Percentiles rank a stretch among this genome's conserved stretches.
phyloP scores from a whole-genome alignment of 2,329 filamentous ascomycete genomes.

The Hyphodiscus sp. region DNA sequence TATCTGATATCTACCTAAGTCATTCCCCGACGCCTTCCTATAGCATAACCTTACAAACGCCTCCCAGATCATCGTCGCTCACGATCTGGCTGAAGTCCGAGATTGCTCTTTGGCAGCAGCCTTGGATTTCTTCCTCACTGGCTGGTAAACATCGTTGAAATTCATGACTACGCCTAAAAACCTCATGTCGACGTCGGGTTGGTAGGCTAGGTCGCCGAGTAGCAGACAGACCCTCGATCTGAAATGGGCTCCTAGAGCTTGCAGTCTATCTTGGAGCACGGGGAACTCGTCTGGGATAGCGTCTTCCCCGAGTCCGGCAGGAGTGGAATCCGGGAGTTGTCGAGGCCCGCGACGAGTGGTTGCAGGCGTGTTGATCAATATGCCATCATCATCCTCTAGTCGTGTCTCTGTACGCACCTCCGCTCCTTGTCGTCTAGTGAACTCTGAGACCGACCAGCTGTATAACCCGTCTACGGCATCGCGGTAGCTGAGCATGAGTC shows the following conservation, averaged over 20 bases:
- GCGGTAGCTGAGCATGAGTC: constrained; percentile 89
- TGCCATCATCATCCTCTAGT: constrained; percentile 28
- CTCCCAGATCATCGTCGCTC: neutral
- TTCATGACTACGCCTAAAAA: constrained; percentile 98
- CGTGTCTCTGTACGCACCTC: constrained; percentile 62
- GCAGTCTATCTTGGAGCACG: constrained; percentile 66
- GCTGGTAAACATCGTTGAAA: constrained; percentile 94
- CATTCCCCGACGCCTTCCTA: neutral
- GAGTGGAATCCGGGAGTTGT: constrained; percentile 23
- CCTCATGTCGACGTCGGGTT: constrained; percentile 90
- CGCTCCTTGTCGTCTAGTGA: constrained; percentile 81
- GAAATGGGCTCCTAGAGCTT: constrained; percentile 69
- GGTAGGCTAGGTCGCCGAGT: constrained; percentile 84
- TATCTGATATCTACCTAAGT: neutral
- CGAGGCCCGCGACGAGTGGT: constrained; percentile 26
- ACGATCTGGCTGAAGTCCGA: constrained; percentile 49
- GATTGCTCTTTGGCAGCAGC: constrained; percentile 6
- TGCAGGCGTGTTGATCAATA: constrained; percentile 22
- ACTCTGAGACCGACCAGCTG: constrained; percentile 90
- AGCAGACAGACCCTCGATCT: constrained; percentile 69
- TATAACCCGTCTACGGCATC: constrained; percentile 92
- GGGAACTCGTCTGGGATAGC: constrained; percentile 57
- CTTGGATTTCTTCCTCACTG: constrained; percentile 50
- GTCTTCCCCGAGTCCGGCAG: constrained; percentile 26
- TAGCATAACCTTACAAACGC: neutral